Base-by-base conservation (phyloP, 2,329 filamentous ascomycete genomes). In the Dendrostoma leiphaemia region DNA sequence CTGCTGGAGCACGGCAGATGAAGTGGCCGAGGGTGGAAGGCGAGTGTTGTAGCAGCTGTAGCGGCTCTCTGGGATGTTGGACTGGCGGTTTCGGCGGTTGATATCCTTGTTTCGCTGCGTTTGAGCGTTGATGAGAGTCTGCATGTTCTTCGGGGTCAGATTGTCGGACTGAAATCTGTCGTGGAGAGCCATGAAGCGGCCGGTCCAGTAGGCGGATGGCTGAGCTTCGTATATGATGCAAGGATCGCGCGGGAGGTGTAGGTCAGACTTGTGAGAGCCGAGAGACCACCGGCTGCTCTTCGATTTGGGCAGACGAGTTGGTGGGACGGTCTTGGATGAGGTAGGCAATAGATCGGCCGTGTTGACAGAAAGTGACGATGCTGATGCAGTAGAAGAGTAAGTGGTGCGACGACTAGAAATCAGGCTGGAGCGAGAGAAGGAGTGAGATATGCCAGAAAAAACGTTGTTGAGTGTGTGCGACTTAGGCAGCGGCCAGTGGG, bases 201-300 rank as follows among this genome's bases (percentile, higher is more conserved):
- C 85, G 10, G 76, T 72, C 85, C 85, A 88, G 65, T 85, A 87
- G 3, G 72, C 66, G 2, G 76, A 74, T 6, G 74, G 68, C 61
- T 80, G 75, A 2, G 77, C 73, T 0, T 64, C 68, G 48, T 65
- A 64, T 13, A 83, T 66, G 2, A 67, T 64, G 1, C 61, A 61
- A 2, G 63, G 64, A 9, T 69, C 24, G 21, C 12, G 38, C n/a
- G 44, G 37, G 4, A 51, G 23, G 40, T 44, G 17, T 5, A 29
- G n/a, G n/a, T 37, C 38, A 59, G 63, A 64, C 37, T 32, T 53
- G 13, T 41, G 49, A 9, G 47, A 52, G 13, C 48, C 47, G 4
- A 55, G 35, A 32, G 55, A 49, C 12, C 51, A 28, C 8, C 40
- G 45, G 4, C 53, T 41, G 23, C 47, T 56, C 45, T 50, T 49